Percentiles rank a stretch among this genome's conserved stretches.
Evolutionary conservation across 768 basidiomycete genomes (phyloP).

Genomic region (Daedaleopsis nitida): DNA sequence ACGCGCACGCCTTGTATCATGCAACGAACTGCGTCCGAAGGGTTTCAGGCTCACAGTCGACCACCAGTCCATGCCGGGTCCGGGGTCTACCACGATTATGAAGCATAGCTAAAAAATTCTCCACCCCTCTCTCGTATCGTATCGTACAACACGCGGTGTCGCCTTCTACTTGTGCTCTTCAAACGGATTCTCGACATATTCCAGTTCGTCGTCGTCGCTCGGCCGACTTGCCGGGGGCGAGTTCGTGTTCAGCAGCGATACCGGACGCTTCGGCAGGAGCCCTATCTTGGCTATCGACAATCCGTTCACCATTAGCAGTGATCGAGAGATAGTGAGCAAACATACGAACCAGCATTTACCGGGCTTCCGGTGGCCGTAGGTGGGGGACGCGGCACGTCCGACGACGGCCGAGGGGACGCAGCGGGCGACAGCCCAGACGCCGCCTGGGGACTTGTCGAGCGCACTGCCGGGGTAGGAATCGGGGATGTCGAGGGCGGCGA

Average conservation of each 20-base stretch:
- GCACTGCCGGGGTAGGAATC: slow-evolving; percentile 3
- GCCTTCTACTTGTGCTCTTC: slow-evolving; percentile 47
- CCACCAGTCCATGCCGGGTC: too few species aligned
- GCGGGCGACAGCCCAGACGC: slow-evolving; percentile 7
- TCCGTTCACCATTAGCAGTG: too few species aligned
- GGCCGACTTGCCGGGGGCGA: slow-evolving; percentile 33
- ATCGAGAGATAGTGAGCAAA: not conserved
- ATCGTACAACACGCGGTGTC: not conserved
- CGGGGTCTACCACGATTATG: not conserved
- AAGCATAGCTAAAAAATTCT: not conserved
- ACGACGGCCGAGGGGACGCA: slow-evolving; percentile 19
- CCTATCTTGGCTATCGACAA: slow-evolving; percentile 58
- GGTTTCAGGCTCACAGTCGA: too few species aligned
- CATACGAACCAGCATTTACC: slow-evolving; percentile 27
- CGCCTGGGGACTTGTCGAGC: slow-evolving; percentile 3
- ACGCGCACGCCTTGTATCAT: too few species aligned
- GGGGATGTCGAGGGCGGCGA: not conserved
- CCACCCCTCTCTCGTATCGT: not conserved
- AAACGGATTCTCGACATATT: slow-evolving; percentile 77
- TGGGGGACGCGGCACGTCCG: slow-evolving; percentile 28
- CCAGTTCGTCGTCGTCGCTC: slow-evolving; percentile 55
- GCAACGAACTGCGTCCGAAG: too few species aligned
- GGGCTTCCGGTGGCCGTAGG: slow-evolving; percentile 25
- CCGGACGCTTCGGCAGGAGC: slow-evolving; percentile 72
- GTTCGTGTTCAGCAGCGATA: slow-evolving; percentile 49